These are phyloP conservation scores for Colletotrichum gloeosporioides DNA, from an alignment of 2,329 filamentous ascomycete species.

Conservation along the genomic window DNA sequence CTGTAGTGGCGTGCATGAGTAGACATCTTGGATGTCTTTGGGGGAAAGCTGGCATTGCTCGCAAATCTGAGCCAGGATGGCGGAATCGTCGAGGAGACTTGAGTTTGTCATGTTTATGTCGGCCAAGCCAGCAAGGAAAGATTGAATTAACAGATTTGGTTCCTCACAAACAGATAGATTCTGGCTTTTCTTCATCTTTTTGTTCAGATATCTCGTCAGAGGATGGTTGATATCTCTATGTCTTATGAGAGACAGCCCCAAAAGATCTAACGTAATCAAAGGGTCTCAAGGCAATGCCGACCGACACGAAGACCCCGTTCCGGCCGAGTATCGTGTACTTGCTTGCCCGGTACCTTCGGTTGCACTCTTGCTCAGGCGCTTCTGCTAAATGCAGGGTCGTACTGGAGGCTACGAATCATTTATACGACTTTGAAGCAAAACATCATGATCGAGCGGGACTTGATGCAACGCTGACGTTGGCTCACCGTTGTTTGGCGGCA, in stretches of 20 bases:
- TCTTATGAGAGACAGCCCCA: background rate
- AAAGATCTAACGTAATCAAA: background rate
- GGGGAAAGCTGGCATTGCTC: background rate
- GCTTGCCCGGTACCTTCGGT: background rate
- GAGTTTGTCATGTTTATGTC: background rate
- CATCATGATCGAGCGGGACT: background rate
- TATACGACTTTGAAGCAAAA: background rate
- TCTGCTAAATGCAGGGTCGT: background rate
- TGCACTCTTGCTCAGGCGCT: background rate
- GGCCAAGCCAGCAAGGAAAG: background rate
- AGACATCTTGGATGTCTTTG: background rate
- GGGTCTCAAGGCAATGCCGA: background rate
- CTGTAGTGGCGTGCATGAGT: background rate
- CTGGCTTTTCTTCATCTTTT: background rate
- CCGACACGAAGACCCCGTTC: background rate
- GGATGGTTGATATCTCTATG: background rate
- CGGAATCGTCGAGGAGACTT: background rate
- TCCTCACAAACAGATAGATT: background rate
- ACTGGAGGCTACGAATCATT: background rate
- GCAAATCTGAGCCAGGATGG: background rate
- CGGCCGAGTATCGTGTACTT: background rate
- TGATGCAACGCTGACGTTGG: background rate
- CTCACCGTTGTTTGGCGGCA: background rate
- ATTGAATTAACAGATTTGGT: accelerated
- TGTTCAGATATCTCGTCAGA: background rate